A percentile compares a stretch with the other conserved stretches of the same genome.
phyloP scores from a whole-genome alignment of 2,329 filamentous ascomycete species.

The Purpureocillium lavendulum region DNA sequence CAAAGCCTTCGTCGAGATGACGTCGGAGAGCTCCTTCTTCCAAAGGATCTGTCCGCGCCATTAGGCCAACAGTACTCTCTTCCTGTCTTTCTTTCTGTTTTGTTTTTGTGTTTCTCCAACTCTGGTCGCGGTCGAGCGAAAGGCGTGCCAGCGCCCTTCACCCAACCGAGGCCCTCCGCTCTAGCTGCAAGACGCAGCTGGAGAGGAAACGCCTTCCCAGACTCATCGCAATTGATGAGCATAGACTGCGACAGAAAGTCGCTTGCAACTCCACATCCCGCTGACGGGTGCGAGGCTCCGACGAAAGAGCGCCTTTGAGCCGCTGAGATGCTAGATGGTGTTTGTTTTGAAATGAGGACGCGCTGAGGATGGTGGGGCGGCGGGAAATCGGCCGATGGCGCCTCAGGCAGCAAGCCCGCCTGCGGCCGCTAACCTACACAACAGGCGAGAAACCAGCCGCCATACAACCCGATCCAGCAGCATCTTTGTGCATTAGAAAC shows the following conservation, averaged over 20 bases:
- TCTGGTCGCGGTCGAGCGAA: not conserved
- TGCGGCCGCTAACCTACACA: too few relatives aligned
- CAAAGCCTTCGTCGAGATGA: not conserved
- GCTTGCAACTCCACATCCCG: not conserved
- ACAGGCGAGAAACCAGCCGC: too few relatives aligned
- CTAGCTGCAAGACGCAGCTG: not conserved
- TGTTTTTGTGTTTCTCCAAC: not conserved
- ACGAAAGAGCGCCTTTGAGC: not conserved
- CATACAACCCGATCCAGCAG: too few relatives aligned
- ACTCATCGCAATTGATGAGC: not conserved
- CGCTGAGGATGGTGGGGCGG: too few relatives aligned
- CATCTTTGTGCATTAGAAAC: too few relatives aligned
- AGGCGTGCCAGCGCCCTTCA: not conserved
- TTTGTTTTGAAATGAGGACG: too few relatives aligned
- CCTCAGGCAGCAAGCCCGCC: too few relatives aligned
- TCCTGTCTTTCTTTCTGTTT: not conserved
- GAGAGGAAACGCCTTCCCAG: not conserved
- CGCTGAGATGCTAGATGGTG: not conserved
- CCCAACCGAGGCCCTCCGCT: not conserved
- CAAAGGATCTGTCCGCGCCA: not conserved
- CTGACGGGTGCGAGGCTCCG: not conserved
- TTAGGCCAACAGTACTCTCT: not conserved
- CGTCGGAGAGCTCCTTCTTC: not conserved
- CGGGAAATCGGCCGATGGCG: too few relatives aligned
- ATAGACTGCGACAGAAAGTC: not conserved